Evolutionary conservation across 208 protist genomes (phyloP).

Genomic region (Trichomonas vaginalis): DNA sequence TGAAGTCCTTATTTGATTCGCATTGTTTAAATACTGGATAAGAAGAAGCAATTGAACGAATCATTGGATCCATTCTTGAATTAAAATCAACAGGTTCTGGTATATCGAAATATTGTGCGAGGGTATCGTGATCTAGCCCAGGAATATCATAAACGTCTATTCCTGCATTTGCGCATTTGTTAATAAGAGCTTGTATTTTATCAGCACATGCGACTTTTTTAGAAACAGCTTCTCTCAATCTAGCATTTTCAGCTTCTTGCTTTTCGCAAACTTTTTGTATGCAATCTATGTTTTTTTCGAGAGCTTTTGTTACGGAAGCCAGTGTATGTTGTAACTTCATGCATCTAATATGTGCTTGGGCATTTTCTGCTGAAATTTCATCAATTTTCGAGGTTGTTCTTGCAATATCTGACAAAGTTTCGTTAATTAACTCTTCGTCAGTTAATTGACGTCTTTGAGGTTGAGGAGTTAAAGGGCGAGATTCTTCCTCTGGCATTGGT

Average conservation of each 20-base stretch:
- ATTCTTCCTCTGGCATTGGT: background rate
- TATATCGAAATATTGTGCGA: background rate
- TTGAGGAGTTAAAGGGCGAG: background rate
- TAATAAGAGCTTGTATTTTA: background rate
- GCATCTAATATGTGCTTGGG: background rate
- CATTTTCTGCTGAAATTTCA: background rate
- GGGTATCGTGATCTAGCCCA: background rate
- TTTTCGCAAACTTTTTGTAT: background rate
- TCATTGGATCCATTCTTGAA: background rate
- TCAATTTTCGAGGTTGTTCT: background rate
- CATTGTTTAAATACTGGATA: background rate
- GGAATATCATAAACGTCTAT: background rate
- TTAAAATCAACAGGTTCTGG: background rate
- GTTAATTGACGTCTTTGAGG: background rate
- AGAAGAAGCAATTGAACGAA: background rate
- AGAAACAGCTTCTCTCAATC: background rate
- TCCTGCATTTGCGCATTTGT: background rate
- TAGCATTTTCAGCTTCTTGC: background rate
- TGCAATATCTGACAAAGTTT: background rate
- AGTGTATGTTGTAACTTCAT: background rate
- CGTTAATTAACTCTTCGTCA: background rate
- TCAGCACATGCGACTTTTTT: background rate
- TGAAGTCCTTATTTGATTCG: background rate
- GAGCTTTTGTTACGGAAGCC: background rate
- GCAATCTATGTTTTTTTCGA: background rate